Base-by-base conservation (phyloP, 192 early-diverging fungal genomes). In the Ambispora gerdemannii region DNA sequence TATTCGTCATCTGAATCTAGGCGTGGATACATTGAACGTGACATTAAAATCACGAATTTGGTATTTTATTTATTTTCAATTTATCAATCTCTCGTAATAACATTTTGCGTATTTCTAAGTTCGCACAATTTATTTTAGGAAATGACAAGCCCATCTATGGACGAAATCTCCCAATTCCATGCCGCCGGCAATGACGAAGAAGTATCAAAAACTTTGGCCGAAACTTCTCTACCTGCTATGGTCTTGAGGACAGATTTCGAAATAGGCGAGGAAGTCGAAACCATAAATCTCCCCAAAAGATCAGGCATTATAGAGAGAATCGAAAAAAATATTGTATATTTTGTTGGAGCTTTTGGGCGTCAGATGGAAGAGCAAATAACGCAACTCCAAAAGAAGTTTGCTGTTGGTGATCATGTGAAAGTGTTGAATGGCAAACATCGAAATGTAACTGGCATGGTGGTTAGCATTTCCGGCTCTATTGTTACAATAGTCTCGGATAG, bases 381-480 rank as follows among this genome's bases (percentile, higher is more conserved):
- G 15, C 90, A 95, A 73, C 81, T 99, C 31, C 83, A 90, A 56
- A 99, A 99, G 80, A 83, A 89, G n/a, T 99, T 98, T 73, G 73
- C 80, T 24, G 80, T 87, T 19, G 97, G 97, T 67, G 94, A 99
- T 74, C 93, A 97, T 67, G 97, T 98, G 63, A 88, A 92, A 76
- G 95, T 99, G 31, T 85, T 92, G 35, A 87, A 90, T 38, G 97
- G 97, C 27, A 83, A 87, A 6, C 90, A 91, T 77, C 83, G 84
- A 73, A 91, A 87, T 47, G 90, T 93, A 63, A 93, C 91, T 3
- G 97, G 97, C 51, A 81, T 97, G 84, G 87, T 99, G 36, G 79
- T 98, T 11, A 86, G 84, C 34, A 85, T 96, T n/a, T 76, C 85
- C n/a, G 91, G 90, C 32, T 89, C 85, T 15, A 86, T 93, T 51